Evolutionary conservation across 352 stramenopile genomes (phyloP).

Genomic region (Saprolegnia diclina): DNA sequence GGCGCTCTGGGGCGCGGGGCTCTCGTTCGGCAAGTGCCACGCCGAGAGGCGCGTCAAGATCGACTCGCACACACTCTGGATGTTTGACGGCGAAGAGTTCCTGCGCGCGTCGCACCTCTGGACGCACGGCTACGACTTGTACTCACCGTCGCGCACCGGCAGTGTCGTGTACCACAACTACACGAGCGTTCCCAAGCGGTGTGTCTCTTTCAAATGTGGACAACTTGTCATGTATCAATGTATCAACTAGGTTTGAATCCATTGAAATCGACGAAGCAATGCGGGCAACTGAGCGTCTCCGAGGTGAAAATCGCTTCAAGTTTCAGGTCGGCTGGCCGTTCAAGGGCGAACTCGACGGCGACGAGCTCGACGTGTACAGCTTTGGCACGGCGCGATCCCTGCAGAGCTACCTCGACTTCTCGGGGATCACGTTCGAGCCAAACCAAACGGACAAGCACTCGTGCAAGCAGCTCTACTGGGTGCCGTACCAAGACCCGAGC

Average conservation of each 20-base stretch:
- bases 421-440: slow-evolving; percentile 26
- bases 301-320: slow-evolving; percentile 24
- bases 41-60: slow-evolving; percentile 78
- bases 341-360: slow-evolving; percentile 11
- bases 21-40: slow-evolving; percentile 80
- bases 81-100: slow-evolving; percentile 89
- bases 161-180: slow-evolving; percentile 59
- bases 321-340: slow-evolving; percentile 22
- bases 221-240: neutral
- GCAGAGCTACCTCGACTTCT: slow-evolving; percentile 27
- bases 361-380: slow-evolving; percentile 26
- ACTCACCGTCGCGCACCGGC: slow-evolving; percentile 49
- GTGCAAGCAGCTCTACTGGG: slow-evolving; percentile 28
- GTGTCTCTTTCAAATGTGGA: neutral
- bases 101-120: slow-evolving; percentile 49
- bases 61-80: slow-evolving; percentile 62
- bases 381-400: slow-evolving; percentile 20
- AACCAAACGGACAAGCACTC: slow-evolving; percentile 20
- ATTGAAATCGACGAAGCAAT: slow-evolving; percentile 13
- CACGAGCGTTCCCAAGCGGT: slow-evolving; percentile 19
- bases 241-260: slow-evolving; percentile 5
- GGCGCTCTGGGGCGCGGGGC: slow-evolving; percentile 24
- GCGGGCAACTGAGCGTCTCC: neutral
- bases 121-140: slow-evolving; percentile 86
- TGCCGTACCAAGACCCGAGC: slow-evolving; percentile 12